These are phyloP conservation scores for Gonapodya sp. DNA, from an alignment of 192 early-diverging fungal genomes.

Conservation along the genomic window DNA sequence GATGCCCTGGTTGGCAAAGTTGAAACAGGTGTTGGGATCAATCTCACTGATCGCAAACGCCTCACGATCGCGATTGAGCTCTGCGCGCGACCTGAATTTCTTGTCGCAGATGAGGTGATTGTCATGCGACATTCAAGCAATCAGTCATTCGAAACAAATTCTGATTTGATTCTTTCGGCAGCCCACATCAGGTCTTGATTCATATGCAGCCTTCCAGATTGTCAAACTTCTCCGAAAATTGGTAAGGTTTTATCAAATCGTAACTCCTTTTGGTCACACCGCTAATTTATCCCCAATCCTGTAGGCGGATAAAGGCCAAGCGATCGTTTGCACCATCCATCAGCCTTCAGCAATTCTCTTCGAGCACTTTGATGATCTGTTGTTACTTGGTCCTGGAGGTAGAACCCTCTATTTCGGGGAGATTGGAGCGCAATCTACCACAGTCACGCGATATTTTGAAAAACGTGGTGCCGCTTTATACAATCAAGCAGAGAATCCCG, in stretches of 20 bases:
- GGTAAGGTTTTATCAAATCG: neutral
- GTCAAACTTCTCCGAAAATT: slow-evolving; percentile 60
- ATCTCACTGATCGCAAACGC: slow-evolving; percentile 79
- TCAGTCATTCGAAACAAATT: too few species aligned
- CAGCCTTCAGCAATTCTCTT: slow-evolving; percentile 76
- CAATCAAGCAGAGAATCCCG: slow-evolving; percentile 58
- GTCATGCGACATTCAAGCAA: too few species aligned
- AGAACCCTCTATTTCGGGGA: slow-evolving; percentile 74
- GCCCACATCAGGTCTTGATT: slow-evolving; percentile 77
- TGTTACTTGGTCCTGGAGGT: slow-evolving; percentile 73
- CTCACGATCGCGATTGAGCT: slow-evolving; percentile 57
- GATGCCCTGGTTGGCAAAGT: slow-evolving; percentile 64
- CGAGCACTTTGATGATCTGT: slow-evolving; percentile 72
- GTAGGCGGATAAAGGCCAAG: slow-evolving; percentile 44
- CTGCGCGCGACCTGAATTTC: neutral
- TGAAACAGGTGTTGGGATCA: slow-evolving; percentile 65
- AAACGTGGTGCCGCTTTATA: slow-evolving; percentile 57
- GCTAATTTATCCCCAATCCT: neutral
- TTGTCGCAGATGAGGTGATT: slow-evolving; percentile 19
- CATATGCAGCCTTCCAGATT: slow-evolving; percentile 67
- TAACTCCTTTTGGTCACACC: neutral
- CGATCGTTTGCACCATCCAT: slow-evolving; percentile 76
- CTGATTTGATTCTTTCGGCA: too few species aligned
- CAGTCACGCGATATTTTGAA: slow-evolving; percentile 66
- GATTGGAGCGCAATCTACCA: slow-evolving; percentile 52